These are phyloP conservation scores for Moesziomyces aphidis DNA, from an alignment of 1,284 basidiomycete species.

Conservation along the genomic window DNA sequence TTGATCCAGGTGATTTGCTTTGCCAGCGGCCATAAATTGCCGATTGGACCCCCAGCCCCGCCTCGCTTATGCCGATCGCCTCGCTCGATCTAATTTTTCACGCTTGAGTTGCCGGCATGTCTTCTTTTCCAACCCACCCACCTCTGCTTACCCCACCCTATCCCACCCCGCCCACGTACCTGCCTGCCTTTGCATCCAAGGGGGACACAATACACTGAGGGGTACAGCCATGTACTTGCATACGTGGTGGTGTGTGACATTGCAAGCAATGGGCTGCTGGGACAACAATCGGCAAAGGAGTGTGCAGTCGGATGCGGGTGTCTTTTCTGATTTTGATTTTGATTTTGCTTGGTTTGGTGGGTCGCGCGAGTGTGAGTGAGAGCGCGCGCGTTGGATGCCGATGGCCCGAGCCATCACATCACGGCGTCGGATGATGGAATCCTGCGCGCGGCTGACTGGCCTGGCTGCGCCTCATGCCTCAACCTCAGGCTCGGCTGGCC, in stretches of 20 bases:
- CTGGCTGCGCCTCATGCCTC: not conserved
- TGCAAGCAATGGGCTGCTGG: too few relatives aligned
- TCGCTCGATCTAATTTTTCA: not conserved
- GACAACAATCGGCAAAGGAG: too few relatives aligned
- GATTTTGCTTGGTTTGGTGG: not conserved
- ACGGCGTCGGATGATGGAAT: conserved; percentile 11
- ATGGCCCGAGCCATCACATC: conserved; percentile 11
- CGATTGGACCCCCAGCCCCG: not conserved
- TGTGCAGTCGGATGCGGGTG: not conserved
- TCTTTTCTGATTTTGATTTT: not conserved
- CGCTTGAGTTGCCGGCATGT: not conserved
- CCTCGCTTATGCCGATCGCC: not conserved
- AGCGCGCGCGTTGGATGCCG: conserved; percentile 2
- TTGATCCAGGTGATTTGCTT: not conserved
- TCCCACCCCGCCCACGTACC: too few relatives aligned
- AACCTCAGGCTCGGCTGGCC: not conserved
- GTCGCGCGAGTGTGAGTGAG: not conserved
- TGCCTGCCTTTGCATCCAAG: too few relatives aligned
- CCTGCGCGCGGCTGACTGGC: not conserved
- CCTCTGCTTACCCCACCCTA: not conserved
- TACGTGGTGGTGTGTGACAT: too few relatives aligned
- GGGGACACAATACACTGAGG: too few relatives aligned
- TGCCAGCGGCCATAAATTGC: not conserved
- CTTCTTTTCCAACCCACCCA: not conserved
- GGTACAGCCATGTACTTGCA: too few relatives aligned